Base-by-base conservation (phyloP, 352 stramenopile genomes). In the Pythium brachiatum region DNA sequence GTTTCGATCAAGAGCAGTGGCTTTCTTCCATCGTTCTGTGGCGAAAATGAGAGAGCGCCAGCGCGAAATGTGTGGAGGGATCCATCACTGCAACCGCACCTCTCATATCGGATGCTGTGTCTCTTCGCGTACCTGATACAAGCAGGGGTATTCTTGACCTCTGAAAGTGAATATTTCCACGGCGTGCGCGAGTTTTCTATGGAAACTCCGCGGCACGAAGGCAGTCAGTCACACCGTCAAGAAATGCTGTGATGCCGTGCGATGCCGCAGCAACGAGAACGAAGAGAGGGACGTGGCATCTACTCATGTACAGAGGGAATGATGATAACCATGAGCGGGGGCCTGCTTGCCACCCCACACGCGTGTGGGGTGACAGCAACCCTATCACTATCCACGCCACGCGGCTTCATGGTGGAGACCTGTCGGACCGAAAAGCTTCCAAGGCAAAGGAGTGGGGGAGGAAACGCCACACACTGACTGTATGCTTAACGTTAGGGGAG, bases 401-500 rank as follows among this genome's bases (percentile, higher is more conserved):
- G 41, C 20, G 41, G 38, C 41, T 21, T 15, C 18, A 48, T 27
- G 38, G 23, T 48, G 41, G 41, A 48, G 21, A 27, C 20, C 20
- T 7, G 21, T 23, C 8, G 5, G 20, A 27, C 6, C 6, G n/a
- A 48, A 48, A 48, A 21, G 18, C 23, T 48, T 21, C 41, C 18
- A 47, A 8, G 20, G 41, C 41, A 48, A 48, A 48, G 41, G 41
- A 48, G 20, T 27, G 21, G 41, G 1, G 18, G 16, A 13, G 39
- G n/a, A n/a, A n/a, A n/a, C n/a, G n/a, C n/a, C n/a, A n/a, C n/a
- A n/a, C n/a, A 32, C 43, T 38, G 18, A 44, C 12, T 57, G n/a
- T 32, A 16, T 58, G 29, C 2, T 56, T 48, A 70, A n/a, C n/a
- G n/a, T n/a, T n/a, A n/a, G 36, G 51, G 57, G 21, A 57, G 52